Base-by-base conservation (phyloP, 2,329 filamentous ascomycete genomes). In the Apiospora kogelbergensis region DNA sequence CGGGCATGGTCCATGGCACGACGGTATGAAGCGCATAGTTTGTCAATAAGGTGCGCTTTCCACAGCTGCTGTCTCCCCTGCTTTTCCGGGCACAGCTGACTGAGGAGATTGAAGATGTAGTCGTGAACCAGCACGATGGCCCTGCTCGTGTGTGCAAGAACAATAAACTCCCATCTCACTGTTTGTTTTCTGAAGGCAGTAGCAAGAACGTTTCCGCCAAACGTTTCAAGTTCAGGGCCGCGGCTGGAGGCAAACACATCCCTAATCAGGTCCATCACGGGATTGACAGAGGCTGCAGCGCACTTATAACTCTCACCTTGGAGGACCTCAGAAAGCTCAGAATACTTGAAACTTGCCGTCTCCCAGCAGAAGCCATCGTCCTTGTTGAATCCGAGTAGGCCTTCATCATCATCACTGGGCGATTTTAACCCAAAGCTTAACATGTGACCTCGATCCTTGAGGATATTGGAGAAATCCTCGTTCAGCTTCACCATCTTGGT, bases 181-280 rank as follows among this genome's bases (percentile, higher is more conserved):
- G 88, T 83, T 68, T 91, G 88, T 42, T 84, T 82, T 37, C 83
- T 82, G 76, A 91, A 89, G 0, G 81, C 78, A 0, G 74, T 78
- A 0, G 81, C 76, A 0, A 90, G 74, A 17, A 89, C 70, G 0
- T 77, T 71, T 0, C 78, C 76, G 13, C 78, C 75, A 45, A 83
- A 83, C 81, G 83, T 89, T 0, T 87, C 88, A 0, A 90, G 70
- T 66, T 89, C 86, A 20, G 86, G 84, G 0, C 86, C 87, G 0
- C 86, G 82, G 0, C 80, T 84, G 0, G 74, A 70, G 0, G 70
- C 67, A 70, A 86, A 84, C 0, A 80, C 69, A 0, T 76, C 46
- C 20, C 76, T 71, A 11, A 88, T 82, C 76, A 81, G 82, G 0
- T 73, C 24, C 44, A 83, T 72, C 63, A 88, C 84, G 3, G 75